Conservation (phyloP, 2,329 filamentous ascomycete genomes). For the Xylariaceae sp. region DNA sequence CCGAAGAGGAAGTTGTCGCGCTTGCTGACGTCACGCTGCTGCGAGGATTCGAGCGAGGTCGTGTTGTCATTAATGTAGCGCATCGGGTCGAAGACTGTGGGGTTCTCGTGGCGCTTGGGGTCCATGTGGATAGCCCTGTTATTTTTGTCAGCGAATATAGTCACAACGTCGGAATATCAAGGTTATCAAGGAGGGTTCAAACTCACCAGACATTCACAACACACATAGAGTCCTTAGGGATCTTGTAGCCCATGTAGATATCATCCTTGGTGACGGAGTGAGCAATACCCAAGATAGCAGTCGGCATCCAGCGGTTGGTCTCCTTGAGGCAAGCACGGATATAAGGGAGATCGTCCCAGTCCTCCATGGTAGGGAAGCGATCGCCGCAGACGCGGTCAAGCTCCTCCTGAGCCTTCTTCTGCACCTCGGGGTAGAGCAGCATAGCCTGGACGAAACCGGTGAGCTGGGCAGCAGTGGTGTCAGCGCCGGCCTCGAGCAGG, state of each 20-base stretch:
- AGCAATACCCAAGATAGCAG: constrained; percentile 34
- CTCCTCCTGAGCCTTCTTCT: constrained; percentile 23
- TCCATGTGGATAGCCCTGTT: constrained; percentile 47
- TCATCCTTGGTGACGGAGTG: constrained; percentile 36
- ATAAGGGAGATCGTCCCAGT: constrained; percentile 44
- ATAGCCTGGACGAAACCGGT: constrained; percentile 42
- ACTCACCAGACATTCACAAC: constrained; percentile 40
- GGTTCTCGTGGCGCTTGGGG: constrained; percentile 36
- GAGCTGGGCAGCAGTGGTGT: constrained; percentile 40
- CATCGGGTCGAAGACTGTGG: constrained; percentile 40
- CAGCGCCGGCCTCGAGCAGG: constrained; percentile 32
- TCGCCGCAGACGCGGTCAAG: constrained; percentile 42
- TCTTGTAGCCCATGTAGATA: constrained; percentile 36
- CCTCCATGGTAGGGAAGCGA: constrained; percentile 39
- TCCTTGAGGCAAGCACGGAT: constrained; percentile 46
- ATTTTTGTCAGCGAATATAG: not conserved
- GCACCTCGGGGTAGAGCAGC: constrained; percentile 36
- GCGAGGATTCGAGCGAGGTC: constrained; percentile 30
- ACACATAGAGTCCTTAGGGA: constrained; percentile 41
- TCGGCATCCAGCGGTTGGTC: constrained; percentile 43
- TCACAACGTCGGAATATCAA: not conserved
- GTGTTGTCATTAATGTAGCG: constrained; percentile 26
- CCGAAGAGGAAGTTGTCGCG: constrained; percentile 32
- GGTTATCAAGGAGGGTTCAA: not conserved
- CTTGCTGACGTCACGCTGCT: constrained; percentile 28